phyloP scores from a whole-genome alignment of 2,329 filamentous ascomycete species.

The Tetracladium maxilliforme region DNA sequence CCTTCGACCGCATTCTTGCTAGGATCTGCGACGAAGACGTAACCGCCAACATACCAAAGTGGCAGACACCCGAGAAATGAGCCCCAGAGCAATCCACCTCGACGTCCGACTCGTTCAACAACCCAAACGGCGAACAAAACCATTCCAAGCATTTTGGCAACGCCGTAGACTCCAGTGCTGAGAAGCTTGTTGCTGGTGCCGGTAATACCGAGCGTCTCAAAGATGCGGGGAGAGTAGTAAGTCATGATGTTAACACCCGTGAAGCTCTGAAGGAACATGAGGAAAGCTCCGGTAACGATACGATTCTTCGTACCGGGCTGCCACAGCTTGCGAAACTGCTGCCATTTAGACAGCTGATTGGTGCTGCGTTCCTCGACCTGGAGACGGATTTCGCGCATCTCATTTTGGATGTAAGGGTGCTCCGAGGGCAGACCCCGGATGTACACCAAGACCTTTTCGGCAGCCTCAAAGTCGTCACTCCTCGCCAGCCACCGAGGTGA shows the following conservation, averaged over 20 bases:
- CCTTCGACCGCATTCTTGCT: constrained; percentile 13
- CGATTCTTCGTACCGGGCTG: too few species aligned
- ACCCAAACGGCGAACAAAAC: constrained; percentile 7
- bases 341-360: too few species aligned
- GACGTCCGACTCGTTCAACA: constrained; percentile 7
- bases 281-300: constrained; percentile 56
- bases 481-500: constrained; percentile 14
- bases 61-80: constrained; percentile 43
- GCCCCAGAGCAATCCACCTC: constrained; percentile 48
- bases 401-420: constrained; percentile 8
- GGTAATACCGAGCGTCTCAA: constrained; percentile 16
- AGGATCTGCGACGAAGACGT: constrained; percentile 35
- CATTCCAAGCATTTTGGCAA: constrained; percentile 8
- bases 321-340: too few species aligned
- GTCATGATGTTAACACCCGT: constrained; percentile 58
- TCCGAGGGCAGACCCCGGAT: constrained; percentile 8
- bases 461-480: constrained; percentile 9
- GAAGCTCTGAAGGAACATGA: constrained; percentile 72
- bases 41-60: constrained; percentile 50
- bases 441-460: constrained; percentile 6
- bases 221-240: constrained; percentile 9
- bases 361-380: constrained; percentile 30
- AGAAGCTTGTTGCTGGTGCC: constrained; percentile 21
- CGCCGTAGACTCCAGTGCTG: constrained; percentile 23
- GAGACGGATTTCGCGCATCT: constrained; percentile 22